phyloP scores from a whole-genome alignment of 176 grass and related monocot genomes.

The Triticum urartu region DNA sequence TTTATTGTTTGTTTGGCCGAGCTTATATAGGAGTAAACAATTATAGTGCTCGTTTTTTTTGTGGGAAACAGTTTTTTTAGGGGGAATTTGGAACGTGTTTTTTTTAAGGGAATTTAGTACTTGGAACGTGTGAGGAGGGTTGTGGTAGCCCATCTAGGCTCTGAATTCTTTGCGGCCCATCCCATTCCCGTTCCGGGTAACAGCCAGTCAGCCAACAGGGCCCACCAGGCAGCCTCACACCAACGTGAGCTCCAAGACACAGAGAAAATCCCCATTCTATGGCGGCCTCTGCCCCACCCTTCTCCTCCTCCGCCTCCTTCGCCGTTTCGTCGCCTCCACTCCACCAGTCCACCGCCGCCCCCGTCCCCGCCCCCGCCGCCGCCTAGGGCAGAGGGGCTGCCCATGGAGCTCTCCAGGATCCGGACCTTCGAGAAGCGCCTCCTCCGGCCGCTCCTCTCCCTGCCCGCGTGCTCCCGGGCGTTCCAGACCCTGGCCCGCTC shows the following conservation, averaged over 20 bases:
- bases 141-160: too few species aligned
- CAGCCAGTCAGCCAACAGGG: background rate
- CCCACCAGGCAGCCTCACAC: constrained; percentile 2
- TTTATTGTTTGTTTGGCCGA: too few species aligned
- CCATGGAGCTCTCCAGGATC: constrained; percentile 37
- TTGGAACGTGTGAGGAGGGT: too few species aligned
- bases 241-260: constrained; percentile 7
- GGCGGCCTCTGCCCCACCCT: background rate
- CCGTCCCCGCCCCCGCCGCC: background rate
- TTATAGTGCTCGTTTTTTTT: too few species aligned
- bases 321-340: constrained; percentile 4
- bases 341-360: background rate
- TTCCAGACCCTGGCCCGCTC: constrained; percentile 36
- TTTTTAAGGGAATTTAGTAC: too few species aligned
- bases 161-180: background rate
- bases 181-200: background rate
- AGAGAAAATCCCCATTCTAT: constrained; percentile 24
- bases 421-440: constrained; percentile 33
- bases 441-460: constrained; percentile 4
- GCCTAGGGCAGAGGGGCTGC: background rate
- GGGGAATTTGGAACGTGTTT: too few species aligned
- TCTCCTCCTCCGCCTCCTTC: background rate
- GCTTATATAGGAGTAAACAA: too few species aligned
- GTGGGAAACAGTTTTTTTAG: too few species aligned
- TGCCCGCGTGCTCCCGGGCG: constrained; percentile 15